Conservation (phyloP, 2,329 filamentous ascomycete genomes). For the Teratosphaeria nubilosa region DNA sequence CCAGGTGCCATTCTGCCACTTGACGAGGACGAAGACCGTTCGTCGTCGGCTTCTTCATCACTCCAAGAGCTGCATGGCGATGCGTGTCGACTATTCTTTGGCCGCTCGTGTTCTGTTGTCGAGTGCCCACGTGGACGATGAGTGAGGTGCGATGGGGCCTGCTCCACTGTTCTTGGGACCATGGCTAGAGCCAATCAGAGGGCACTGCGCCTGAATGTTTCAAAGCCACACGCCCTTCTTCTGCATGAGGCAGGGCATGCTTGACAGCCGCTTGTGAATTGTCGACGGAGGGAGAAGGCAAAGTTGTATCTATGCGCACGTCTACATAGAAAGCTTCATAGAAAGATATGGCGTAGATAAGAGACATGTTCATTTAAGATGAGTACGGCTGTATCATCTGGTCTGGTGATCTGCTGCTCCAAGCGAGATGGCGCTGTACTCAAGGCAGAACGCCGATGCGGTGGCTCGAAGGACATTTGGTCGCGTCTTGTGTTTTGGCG, state of each 20-base stretch:
- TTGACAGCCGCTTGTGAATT: neutral
- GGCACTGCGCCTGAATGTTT: neutral
- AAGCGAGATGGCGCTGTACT: neutral
- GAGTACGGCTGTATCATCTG: neutral
- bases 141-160: neutral
- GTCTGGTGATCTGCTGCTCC: neutral
- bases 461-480: neutral
- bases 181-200: neutral
- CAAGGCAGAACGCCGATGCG: neutral
- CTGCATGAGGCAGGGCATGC: neutral
- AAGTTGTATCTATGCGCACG: no score
- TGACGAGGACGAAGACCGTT: neutral
- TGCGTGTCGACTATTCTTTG: neutral
- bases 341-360: no score
- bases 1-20: neutral
- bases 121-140: neutral
- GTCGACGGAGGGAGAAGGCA: no score
- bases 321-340: no score
- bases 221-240: neutral
- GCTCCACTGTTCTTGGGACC: neutral
- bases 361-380: no score
- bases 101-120: neutral
- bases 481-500: neutral
- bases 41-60: constrained; percentile 3
- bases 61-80: neutral